These are phyloP conservation scores for Fomitopsis serialis DNA, from an alignment of 768 basidiomycete species.

Conservation along the genomic window DNA sequence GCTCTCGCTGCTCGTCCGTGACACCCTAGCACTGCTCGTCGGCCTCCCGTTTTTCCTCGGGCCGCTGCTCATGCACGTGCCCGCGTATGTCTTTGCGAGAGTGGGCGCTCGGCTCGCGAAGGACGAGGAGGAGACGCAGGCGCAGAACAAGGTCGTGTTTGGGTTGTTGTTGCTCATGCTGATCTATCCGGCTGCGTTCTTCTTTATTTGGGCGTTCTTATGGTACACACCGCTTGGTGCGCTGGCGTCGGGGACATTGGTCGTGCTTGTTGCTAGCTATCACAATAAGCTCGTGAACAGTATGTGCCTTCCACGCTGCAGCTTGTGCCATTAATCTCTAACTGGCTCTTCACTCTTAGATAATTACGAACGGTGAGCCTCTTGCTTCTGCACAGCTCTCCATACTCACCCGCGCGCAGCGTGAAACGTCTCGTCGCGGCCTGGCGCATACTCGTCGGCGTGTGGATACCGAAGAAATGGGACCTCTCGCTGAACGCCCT, in stretches of 20 bases:
- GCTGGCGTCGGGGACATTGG: constrained; percentile 56
- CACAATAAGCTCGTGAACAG: constrained; percentile 85
- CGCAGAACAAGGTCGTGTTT: constrained; percentile 94
- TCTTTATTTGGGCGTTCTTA: constrained; percentile 80
- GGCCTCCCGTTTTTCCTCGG: constrained; percentile 87
- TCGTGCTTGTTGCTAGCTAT: constrained; percentile 79
- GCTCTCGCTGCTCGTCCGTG: constrained; percentile 70
- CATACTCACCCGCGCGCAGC: constrained; percentile 32
- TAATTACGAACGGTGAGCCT: constrained; percentile 69
- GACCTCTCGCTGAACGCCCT: constrained; percentile 76
- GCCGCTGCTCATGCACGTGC: constrained; percentile 78
- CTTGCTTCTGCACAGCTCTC: constrained; percentile 6
- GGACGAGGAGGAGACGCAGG: constrained; percentile 91
- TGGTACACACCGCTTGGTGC: constrained; percentile 73
- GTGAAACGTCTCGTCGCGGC: constrained; percentile 84
- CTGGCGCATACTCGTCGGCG: constrained; percentile 95
- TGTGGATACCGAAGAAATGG: constrained; percentile 85
- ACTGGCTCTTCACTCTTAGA: constrained; percentile 31
- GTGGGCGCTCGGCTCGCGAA: constrained; percentile 69
- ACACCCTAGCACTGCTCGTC: constrained; percentile 63
- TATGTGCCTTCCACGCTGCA: constrained; percentile 32
- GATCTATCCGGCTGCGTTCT: constrained; percentile 82
- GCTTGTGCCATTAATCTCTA: constrained; percentile 1
- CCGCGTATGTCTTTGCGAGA: constrained; percentile 79
- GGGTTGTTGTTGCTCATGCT: constrained; percentile 73